Base-by-base conservation (phyloP, 2,329 filamentous ascomycete genomes). In the Penicillium sp. region DNA sequence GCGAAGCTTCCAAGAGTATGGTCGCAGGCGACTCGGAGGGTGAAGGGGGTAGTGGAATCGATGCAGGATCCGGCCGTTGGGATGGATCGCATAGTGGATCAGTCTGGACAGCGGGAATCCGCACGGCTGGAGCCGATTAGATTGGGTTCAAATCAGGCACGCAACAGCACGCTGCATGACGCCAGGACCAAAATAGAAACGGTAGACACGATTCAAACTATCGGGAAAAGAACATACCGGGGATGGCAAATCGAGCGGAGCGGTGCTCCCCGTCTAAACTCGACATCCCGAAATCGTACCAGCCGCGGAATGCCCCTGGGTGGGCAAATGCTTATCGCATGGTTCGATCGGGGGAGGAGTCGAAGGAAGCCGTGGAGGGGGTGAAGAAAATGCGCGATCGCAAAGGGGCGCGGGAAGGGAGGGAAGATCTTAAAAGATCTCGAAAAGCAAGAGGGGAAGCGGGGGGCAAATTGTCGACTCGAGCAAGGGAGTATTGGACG, bases 291-390 rank as follows among this genome's bases (percentile, higher is more conserved):
- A 9, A 9, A 58, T 57, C 55, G 37, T 46, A 52, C n/a, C 38
- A 47, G 50, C 56, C 54, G 57, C 57, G 57, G 57, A 56, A 57
- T 60, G 62, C 58, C 63, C 57, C 52, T 55, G 53, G 52, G 41
- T 43, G 45, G 47, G 44, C 43, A 39, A 49, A 48, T 56, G 32
- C 55, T 56, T 67, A 67, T 64, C 59, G 62, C 65, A 67, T 67
- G 59, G 44, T 59, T 64, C 46, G 50, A 45, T 49, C 44, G 46
- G 46, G 49, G 47, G 44, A 39, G 44, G 35, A 50, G 39, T 30
- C 31, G 36, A 42, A 40, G 18, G 37, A 27, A 42, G 44, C 43
- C 18, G 9, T 5, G 5, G 18, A 22, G 18, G 9, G n/a, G n/a
- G n/a, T n/a, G n/a, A n/a, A n/a, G n/a, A n/a, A n/a, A n/a, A n/a